Base-by-base conservation (phyloP, 2,329 filamentous ascomycete species). In the Microsporum canis region DNA sequence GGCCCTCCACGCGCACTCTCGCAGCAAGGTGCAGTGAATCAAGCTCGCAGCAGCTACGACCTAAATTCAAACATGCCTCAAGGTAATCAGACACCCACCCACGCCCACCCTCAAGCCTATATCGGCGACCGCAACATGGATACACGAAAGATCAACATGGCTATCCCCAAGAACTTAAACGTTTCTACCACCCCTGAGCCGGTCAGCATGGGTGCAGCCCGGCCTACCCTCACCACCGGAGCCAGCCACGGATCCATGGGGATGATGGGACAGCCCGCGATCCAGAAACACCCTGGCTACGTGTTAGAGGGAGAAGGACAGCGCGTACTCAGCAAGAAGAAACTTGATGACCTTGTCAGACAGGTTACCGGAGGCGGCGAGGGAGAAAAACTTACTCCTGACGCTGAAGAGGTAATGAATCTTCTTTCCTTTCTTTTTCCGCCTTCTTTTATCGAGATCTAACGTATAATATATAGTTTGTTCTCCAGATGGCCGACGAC, bases 241-340 rank as follows among this genome's bases (percentile, higher is more conserved):
- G 81, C 84, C 17, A 86, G 84, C 59, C 88, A 88, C 64, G 85
- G 85, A 5, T 82, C 88, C 0, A 88, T 88, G 59, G 91, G 91
- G 59, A 86, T 94, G 57, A 88, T 96, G 82, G 86, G 87, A 58
- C 91, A 96, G 69, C 91, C 94, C 0, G 89, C 89, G 1, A 82
- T 97, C 63, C 79, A 86, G 60, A 91, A 91, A 70, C 84, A 89
- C 51, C 89, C 91, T 0, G 84, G 86, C 0, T 95, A 89, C 73
- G 88, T 89, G 61, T 85, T 96, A 62, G 92, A 97, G 71, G 89
- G 89, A 34, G 91, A 96, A 71, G 91, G 90, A 31, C 91, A 96
- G 69, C 87, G 91, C 49, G 88, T 99, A 0, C 79, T 99, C n/a
- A 95, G 88, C 77, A 96, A 96, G 83, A 95, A 95, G 78, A 97